Base-by-base conservation (phyloP, 2,329 filamentous ascomycete genomes). In the Paraphoma chrysanthemicola region DNA sequence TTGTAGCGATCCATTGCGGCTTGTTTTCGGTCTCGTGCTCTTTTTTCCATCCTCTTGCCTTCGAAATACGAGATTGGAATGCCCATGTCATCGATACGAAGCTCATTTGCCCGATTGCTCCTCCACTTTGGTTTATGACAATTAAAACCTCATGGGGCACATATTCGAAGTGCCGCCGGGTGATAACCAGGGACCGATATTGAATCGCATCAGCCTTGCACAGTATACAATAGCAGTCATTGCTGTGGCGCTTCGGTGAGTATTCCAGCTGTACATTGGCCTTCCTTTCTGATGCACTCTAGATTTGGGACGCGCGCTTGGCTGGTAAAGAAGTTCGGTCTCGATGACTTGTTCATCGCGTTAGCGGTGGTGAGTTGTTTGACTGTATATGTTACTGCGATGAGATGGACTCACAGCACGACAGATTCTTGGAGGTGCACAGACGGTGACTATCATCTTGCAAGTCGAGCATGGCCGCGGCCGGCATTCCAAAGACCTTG, bases 291-390 rank as follows among this genome's bases (percentile, higher is more conserved):
- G 39, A 63, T 28, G 2, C 3, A 23, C 28, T 0, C 8, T 41
- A 71, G 70, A 14, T 70, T 69, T 39, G 59, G 66, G 42, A 69
- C 69, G 9, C 64, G 69, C 30, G 64, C 58, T 12, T 67, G 53
- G 18, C 61, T 73, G 8, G 67, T 71, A 2, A 65, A 63, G 38
- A 70, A 62, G 31, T 70, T 67, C 30, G 69, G 69, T 14, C 43
- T 68, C 0, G 68, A 73, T 39, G 70, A 71, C 18, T 51, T 66
- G 12, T 66, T 73, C 50, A 70, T 71, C 36, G 58, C 66, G 16
- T 52, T 66, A n/a, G 64, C 70, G 9, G 52, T 68, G 36, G 65
- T 57, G 17, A 33, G 52, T 53, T 6, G 12, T 2, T 11, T 2
- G 5, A 1, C 17, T 1, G 7, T 39, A n/a, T 7, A 6, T n/a